These are phyloP conservation scores for Aspergillus sclerotioniger DNA, from an alignment of 495 filamentous ascomycete species.

Conservation along the genomic window DNA sequence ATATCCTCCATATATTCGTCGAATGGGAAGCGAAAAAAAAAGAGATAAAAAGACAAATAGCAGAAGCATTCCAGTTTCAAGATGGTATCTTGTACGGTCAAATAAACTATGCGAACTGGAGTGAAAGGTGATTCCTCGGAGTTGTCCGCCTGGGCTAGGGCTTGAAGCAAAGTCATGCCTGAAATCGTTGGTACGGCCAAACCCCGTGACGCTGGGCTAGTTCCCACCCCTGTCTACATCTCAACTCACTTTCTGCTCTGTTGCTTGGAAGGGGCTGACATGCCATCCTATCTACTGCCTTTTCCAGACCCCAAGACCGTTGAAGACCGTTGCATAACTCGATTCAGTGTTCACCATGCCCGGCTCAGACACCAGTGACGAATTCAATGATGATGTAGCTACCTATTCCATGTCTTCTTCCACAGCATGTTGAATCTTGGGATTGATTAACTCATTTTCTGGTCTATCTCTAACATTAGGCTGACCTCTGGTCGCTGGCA, in stretches of 20 bases:
- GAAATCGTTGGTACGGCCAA: not conserved
- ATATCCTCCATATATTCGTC: conserved; percentile 23
- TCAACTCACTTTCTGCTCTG: not conserved
- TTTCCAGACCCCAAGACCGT: not conserved
- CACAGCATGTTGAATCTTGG: not conserved
- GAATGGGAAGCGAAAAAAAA: conserved; percentile 25
- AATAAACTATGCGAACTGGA: too few species aligned
- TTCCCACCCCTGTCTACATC: not conserved
- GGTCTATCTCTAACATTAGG: not conserved
- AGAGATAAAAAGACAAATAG: conserved; percentile 17
- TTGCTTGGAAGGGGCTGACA: not conserved
- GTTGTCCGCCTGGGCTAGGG: not conserved
- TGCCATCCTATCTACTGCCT: not conserved
- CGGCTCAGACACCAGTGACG: conserved; percentile 50
- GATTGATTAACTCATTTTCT: not conserved
- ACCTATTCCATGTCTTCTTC: not conserved
- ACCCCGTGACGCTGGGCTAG: conserved; percentile 11
- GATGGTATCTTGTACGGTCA: not conserved
- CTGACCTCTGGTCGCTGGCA: conserved; percentile 15
- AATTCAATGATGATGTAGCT: conserved; percentile 55
- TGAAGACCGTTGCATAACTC: not conserved
- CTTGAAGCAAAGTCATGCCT: not conserved
- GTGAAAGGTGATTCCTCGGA: not conserved
- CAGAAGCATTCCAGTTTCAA: conserved; percentile 6
- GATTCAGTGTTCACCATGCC: conserved; percentile 37